Conservation (phyloP, 805 yeast species). For the Cyberlindnera xishuangbannaensis region DNA sequence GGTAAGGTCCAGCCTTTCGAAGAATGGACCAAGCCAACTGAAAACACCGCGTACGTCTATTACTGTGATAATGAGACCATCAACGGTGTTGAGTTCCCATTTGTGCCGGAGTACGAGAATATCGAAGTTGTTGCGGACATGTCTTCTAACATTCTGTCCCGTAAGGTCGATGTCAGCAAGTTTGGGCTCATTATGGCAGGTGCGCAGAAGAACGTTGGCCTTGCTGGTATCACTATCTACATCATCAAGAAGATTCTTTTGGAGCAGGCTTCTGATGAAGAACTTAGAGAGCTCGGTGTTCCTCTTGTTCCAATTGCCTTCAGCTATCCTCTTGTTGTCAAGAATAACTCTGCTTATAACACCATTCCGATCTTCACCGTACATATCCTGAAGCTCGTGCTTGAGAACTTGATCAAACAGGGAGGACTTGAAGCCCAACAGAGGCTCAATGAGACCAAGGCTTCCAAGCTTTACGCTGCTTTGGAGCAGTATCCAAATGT, state of each 20-base stretch:
- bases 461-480: constrained; percentile 54
- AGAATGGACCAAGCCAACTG: constrained; percentile 54
- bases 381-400: constrained; percentile 76
- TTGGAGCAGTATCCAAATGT: constrained; percentile 62
- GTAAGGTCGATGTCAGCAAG: constrained; percentile 71
- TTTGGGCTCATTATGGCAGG: constrained; percentile 94
- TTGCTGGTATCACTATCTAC: constrained; percentile 91
- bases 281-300: constrained; percentile 50
- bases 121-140: constrained; percentile 89
- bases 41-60: constrained; percentile 79
- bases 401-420: constrained; percentile 48
- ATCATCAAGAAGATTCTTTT: constrained; percentile 80
- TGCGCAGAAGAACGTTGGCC: constrained; percentile 96
- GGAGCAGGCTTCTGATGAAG: constrained; percentile 58
- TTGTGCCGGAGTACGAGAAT: constrained; percentile 47
- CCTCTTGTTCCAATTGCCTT: constrained; percentile 87
- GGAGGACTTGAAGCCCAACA: constrained; percentile 76
- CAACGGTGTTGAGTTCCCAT: constrained; percentile 76
- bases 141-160: constrained; percentile 88
- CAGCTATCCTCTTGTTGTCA: constrained; percentile 80
- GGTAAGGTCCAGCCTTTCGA: constrained; percentile 60
- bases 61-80: constrained; percentile 97
- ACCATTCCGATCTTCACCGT: constrained; percentile 93
- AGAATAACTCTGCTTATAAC: constrained; percentile 90
- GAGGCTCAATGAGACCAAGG: constrained; percentile 52